phyloP scores from a whole-genome alignment of 2,329 filamentous ascomycete genomes.

The Curvularia sp. region DNA sequence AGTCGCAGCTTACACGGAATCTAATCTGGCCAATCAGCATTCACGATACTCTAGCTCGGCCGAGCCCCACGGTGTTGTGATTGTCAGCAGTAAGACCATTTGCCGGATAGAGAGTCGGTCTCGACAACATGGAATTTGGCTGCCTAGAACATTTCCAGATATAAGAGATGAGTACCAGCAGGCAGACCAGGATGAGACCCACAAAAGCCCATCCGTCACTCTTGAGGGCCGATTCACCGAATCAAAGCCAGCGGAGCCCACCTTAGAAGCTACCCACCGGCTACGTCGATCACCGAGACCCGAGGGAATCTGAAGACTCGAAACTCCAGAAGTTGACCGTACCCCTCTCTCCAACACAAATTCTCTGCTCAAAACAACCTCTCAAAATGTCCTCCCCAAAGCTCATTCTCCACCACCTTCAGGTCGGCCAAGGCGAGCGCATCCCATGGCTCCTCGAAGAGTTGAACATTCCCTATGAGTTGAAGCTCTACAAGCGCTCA shows the following conservation, averaged over 20 bases:
- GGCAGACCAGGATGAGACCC: neutral
- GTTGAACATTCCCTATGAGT: slow-evolving; percentile 62
- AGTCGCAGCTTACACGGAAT: neutral
- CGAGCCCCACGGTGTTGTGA: slow-evolving; percentile 1
- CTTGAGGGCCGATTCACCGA: slow-evolving; percentile 3
- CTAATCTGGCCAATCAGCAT: slow-evolving; percentile 2
- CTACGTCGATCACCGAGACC: slow-evolving; percentile 18
- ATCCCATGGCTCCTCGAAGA: slow-evolving; percentile 71
- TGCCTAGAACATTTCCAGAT: slow-evolving; percentile 1
- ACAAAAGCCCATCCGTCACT: slow-evolving; percentile 1
- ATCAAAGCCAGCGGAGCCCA: slow-evolving; percentile 16
- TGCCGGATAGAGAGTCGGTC: neutral
- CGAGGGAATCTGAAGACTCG: slow-evolving; percentile 3
- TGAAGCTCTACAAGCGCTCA: slow-evolving; percentile 56
- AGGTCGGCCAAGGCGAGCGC: slow-evolving; percentile 67
- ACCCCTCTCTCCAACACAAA: neutral
- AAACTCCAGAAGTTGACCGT: neutral
- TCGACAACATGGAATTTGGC: neutral
- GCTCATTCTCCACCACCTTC: slow-evolving; percentile 49
- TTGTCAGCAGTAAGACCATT: slow-evolving; percentile 5
- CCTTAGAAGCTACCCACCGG: slow-evolving; percentile 6
- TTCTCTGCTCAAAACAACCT: neutral
- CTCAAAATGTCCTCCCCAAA: slow-evolving; percentile 31
- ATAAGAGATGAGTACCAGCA: neutral
- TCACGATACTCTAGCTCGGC: slow-evolving; percentile 3